Evolutionary conservation across 2,329 filamentous ascomycete species (phyloP), one percentile per base, ranked within the genome.

Genomic region (Neonectria punicea): DNA sequence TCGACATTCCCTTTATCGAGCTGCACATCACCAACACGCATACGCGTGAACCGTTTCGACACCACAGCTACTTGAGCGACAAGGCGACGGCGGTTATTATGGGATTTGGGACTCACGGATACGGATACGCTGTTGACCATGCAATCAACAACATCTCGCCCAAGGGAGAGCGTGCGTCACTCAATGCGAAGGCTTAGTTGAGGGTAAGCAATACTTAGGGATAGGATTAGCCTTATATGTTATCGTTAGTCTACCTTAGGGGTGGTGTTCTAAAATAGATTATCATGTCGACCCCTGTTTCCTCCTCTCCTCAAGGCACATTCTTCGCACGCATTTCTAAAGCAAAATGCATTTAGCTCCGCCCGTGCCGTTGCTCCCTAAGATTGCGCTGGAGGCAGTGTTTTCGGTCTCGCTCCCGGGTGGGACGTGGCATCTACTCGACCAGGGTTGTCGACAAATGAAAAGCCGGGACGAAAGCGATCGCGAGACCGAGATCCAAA

Each of bases 11-110:
- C 25, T 25, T 25, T 25, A 25, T 25, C 25, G 25, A 25, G 5
- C 25, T 25, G 25, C 25, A 25, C 25, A 25, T 25, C 25, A 25
- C 25, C 25, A 25, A 25, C 25, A 25, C 25, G 25, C 25, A 25
- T 25, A 85, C 87, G 25, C 79, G 92, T n/a, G 92, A 93, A 79
- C 74, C 83, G 1, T 93, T 87, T 72, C 82, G 91, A 53, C 85
- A 88, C 69, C 87, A 90, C 69, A 92, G 89, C 69, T 93, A 90
- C 74, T 81, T 93, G 66, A 89, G 86, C 72, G 91, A 93, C 76
- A 93, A 92, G 80, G 91, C 91, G 0, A 84, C 85, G 13, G 91
- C 87, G 0, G 87, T 93, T 13, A 89, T 93, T 62, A 65, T 65
- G 62, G 62, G 62, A 32, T 65, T 61, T 16, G 62, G 62, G 1